Conservation (phyloP, 2,329 filamentous ascomycete genomes). For the Beauveria asiatica region DNA sequence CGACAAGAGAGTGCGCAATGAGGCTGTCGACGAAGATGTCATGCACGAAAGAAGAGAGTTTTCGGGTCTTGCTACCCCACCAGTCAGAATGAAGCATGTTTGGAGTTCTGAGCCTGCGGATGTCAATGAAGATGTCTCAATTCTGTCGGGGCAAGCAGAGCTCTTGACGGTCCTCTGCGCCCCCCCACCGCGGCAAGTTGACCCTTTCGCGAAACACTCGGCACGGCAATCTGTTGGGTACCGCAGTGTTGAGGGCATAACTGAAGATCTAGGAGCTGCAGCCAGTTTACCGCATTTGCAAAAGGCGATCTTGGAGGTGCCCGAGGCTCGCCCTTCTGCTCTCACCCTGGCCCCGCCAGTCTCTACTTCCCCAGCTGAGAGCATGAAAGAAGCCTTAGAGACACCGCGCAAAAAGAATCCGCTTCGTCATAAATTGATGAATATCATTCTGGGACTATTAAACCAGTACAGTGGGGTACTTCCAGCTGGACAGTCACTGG, state of each 20-base stretch:
- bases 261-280: neutral
- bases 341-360: neutral
- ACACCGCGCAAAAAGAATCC: neutral
- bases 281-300: neutral
- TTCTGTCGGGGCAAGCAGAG: constrained; percentile 2
- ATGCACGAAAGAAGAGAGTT: neutral
- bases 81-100: neutral
- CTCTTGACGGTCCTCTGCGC: neutral
- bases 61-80: neutral
- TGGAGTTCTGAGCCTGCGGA: neutral
- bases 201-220: neutral
- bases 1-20: neutral
- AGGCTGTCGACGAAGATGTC: neutral
- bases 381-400: neutral
- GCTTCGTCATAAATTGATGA: constrained; percentile 11
- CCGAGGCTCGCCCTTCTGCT: neutral
- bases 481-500: constrained; percentile 37
- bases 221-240: neutral
- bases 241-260: neutral
- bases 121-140: neutral
- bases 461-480: constrained; percentile 36
- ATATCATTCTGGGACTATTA: constrained; percentile 22
- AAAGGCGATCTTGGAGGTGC: neutral
- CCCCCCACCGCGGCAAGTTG: neutral
- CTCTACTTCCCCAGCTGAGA: neutral